These are phyloP conservation scores for Steccherinum ochraceum DNA, from an alignment of 768 basidiomycete species.

Conservation along the genomic window DNA sequence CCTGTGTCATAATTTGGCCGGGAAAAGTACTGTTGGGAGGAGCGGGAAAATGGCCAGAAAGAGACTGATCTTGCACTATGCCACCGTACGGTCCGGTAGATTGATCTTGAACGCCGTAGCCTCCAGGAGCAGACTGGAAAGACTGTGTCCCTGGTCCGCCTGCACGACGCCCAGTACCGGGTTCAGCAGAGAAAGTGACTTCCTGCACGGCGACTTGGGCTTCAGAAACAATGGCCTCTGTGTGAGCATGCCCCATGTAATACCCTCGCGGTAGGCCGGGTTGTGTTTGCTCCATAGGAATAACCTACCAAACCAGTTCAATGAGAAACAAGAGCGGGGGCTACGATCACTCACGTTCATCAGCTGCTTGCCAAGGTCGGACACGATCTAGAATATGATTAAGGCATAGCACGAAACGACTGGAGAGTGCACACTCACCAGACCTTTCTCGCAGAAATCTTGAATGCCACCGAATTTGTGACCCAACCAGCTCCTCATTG, in stretches of 20 bases:
- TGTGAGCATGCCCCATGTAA: slow-evolving; percentile 63
- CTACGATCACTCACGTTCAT: slow-evolving; percentile 24
- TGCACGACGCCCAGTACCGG: not conserved
- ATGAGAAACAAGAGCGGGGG: not conserved
- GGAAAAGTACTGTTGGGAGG: not conserved
- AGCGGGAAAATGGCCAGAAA: not conserved
- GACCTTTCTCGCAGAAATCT: slow-evolving; percentile 81
- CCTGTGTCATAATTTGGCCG: not conserved
- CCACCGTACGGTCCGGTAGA: not conserved
- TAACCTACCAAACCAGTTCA: slow-evolving; percentile 43
- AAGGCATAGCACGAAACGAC: not conserved
- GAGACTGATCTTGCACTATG: not conserved
- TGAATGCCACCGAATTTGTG: slow-evolving; percentile 84
- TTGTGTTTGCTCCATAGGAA: slow-evolving; percentile 73
- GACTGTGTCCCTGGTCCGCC: not conserved
- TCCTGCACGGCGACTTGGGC: slow-evolving; percentile 50
- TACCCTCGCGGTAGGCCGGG: slow-evolving; percentile 72
- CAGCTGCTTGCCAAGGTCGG: slow-evolving; percentile 47
- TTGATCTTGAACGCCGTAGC: not conserved
- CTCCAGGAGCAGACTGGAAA: not conserved
- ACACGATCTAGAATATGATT: slow-evolving; percentile 36
- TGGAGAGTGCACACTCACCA: slow-evolving; percentile 23
- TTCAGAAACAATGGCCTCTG: slow-evolving; percentile 56
- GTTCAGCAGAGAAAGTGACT: slow-evolving; percentile 29
- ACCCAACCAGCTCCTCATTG: slow-evolving; percentile 64